These are phyloP conservation scores for Eimeria falciformis DNA, from an alignment of 169 alveolate species.

Conservation along the genomic window DNA sequence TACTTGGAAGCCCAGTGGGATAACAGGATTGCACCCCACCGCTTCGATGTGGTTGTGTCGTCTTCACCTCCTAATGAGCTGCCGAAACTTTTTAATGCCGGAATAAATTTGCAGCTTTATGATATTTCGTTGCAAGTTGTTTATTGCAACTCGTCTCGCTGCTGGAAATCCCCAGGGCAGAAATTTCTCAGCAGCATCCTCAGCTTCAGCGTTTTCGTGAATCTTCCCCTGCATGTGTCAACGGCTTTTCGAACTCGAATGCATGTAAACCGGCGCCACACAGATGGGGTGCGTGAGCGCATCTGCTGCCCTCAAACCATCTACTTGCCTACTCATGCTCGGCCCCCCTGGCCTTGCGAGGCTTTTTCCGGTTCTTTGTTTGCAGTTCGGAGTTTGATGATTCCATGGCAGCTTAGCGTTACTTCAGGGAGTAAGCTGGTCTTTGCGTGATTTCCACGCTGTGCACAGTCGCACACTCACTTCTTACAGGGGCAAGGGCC, in stretches of 20 bases:
- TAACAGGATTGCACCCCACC: conserved; percentile 36
- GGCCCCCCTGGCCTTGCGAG: background rate
- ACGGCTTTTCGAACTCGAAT: background rate
- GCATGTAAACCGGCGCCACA: background rate
- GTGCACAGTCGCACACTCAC: too few species aligned
- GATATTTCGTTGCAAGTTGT: background rate
- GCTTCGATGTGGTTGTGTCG: background rate
- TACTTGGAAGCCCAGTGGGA: conserved; percentile 28
- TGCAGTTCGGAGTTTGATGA: background rate
- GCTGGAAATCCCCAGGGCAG: background rate
- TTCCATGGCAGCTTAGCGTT: conserved; percentile 18
- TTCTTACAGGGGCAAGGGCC: background rate
- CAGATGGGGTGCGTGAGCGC: conserved; percentile 38
- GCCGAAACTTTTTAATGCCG: background rate
- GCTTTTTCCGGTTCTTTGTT: background rate
- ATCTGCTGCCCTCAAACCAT: conserved; percentile 16
- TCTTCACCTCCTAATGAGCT: background rate
- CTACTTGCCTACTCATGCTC: background rate
- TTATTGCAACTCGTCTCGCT: background rate
- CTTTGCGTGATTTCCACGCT: too few species aligned
- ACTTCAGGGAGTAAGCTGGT: background rate
- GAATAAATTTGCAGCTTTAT: too few species aligned
- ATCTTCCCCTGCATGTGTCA: background rate
- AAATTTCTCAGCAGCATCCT: background rate
- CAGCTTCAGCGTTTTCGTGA: background rate